Base-by-base conservation (phyloP, 1,284 basidiomycete species). In the Mycosarcoma mackinlayi region DNA sequence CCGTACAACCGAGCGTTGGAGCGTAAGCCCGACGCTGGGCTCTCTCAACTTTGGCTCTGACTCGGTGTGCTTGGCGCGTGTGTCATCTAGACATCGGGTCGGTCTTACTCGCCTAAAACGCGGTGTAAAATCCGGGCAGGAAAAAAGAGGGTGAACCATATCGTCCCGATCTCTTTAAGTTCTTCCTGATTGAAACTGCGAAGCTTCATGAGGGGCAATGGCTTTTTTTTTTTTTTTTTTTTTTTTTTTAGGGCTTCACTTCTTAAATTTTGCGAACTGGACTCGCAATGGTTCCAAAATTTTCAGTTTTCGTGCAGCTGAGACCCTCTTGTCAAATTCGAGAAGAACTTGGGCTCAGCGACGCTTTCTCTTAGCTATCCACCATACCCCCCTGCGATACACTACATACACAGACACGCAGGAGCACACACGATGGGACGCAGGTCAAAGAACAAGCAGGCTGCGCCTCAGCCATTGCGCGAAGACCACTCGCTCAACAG, bases 381-480 rank as follows among this genome's bases (percentile, higher is more conserved):
- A 41, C 58, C 39, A 48, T 18, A 39, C 39, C 18, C 28, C 18
- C 16, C 41, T 35, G 27, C 34, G 5, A 18, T 30, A 16, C 30
- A 51, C 24, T 24, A 40, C 34, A 21, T 25, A 6, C 31, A 9
- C 10, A 4, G 0, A 16, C 28, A 46, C 30, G 28, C 42, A 14
- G 8, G 14, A 41, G 21, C 28, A 52, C 28, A 23, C 28, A 52
- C 28, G 18, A 93, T 95, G 92, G 94, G 94, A 78, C 88, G 92
- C 82, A 89, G 92, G 77, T 89, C 92, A 73, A 92, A 91, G 85
- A 91, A 91, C 85, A 96, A 96, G 86, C 94, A 97, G 84, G 88
- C 86, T 0, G 86, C 89, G 5, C 93, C 92, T 2, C 85, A 85
- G 60, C 88, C 92, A 37, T 79, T 93, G 19, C 31, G 84, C 82